Conservation (phyloP, 140 eudicot genomes). For the Oenanthe javanica region DNA sequence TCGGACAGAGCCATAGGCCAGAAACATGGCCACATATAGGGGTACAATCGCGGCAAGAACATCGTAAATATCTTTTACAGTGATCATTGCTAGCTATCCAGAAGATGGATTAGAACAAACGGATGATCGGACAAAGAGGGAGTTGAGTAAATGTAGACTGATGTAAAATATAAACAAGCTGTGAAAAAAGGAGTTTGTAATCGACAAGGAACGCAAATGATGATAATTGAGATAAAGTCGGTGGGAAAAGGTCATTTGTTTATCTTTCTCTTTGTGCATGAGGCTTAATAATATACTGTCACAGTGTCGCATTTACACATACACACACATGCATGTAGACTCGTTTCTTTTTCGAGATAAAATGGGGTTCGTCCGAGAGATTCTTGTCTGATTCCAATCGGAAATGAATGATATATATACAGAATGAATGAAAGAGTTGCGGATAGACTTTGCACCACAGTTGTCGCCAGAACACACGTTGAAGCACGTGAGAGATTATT, state of each 20-base stretch:
- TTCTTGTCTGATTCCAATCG: background rate
- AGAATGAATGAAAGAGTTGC: background rate
- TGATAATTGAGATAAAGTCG: background rate
- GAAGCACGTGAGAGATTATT: conserved; percentile 1
- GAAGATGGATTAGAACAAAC: background rate
- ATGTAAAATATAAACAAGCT: background rate
- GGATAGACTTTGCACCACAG: conserved; percentile 6
- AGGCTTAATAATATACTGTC: background rate
- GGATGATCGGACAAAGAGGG: background rate
- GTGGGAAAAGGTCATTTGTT: background rate
- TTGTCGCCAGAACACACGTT: conserved; percentile 11
- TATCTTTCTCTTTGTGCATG: background rate
- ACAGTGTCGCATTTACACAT: background rate
- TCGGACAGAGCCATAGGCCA: conserved; percentile 84
- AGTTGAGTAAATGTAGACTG: background rate
- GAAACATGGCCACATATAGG: conserved; percentile 77
- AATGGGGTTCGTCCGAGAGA: background rate
- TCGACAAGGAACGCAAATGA: conserved; percentile 1
- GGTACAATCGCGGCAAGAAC: conserved; percentile 84
- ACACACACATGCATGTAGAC: background rate
- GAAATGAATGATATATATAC: background rate
- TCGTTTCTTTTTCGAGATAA: background rate
- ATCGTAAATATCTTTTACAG: conserved; percentile 80
- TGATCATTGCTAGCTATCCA: conserved; percentile 40
- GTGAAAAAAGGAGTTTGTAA: background rate